phyloP scores from a whole-genome alignment of 2,329 filamentous ascomycete species.

The Bipolaris victoriae region DNA sequence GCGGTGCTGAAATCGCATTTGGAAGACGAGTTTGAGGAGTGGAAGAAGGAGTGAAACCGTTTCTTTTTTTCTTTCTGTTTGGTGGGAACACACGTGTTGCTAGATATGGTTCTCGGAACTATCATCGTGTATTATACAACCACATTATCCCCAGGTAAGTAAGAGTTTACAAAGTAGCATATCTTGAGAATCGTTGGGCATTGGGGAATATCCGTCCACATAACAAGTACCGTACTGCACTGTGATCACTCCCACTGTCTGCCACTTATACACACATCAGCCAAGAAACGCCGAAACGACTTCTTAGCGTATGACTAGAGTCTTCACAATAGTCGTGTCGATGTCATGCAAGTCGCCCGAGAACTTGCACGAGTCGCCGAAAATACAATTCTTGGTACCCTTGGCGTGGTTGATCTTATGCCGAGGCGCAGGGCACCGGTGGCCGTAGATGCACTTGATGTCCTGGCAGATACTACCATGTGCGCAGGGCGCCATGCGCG shows the following conservation, averaged over 20 bases:
- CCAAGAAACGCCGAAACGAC: not conserved
- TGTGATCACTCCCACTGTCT: not conserved
- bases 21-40: slow-evolving; percentile 73
- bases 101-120: not conserved
- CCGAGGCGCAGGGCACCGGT: slow-evolving; percentile 63
- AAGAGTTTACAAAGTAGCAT: too few species aligned
- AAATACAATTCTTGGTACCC: slow-evolving; percentile 62
- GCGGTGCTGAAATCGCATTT: slow-evolving; percentile 76
- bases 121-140: not conserved
- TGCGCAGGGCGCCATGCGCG: slow-evolving; percentile 67
- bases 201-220: too few species aligned
- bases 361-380: slow-evolving; percentile 65
- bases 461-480: slow-evolving; percentile 65
- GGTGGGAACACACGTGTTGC: not conserved
- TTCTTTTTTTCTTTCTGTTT: not conserved
- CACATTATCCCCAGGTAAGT: too few species aligned
- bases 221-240: too few species aligned
- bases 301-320: slow-evolving; percentile 47
- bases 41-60: slow-evolving; percentile 60
- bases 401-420: slow-evolving; percentile 49
- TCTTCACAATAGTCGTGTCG: slow-evolving; percentile 63
- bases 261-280: not conserved
- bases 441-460: slow-evolving; percentile 67
- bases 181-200: too few species aligned
- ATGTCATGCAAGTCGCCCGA: slow-evolving; percentile 63